Base-by-base conservation (phyloP, 2,329 filamentous ascomycete genomes). In the Alternaria arborescens region DNA sequence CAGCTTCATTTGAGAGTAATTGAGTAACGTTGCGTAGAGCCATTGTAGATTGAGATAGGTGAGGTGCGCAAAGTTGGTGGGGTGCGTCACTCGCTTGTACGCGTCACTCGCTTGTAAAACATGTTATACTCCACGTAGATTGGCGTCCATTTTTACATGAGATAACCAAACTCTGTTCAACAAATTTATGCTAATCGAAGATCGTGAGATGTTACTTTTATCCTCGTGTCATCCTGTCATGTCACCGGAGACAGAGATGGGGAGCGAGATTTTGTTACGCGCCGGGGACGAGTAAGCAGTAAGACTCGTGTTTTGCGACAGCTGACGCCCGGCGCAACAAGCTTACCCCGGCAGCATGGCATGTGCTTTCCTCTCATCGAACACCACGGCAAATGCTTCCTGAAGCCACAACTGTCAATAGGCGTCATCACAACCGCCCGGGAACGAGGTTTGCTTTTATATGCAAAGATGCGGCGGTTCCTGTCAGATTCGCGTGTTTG, bases 291-390 rank as follows among this genome's bases (percentile, higher is more conserved):
- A 24, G 11, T 50, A 34, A 24, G 46, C 46, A 50, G 46, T 50
- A 12, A 50, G 46, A 50, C 46, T 50, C 14, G 46, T 36, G 46
- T 36, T 50, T 11, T 50, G 46, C 32, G 46, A 50, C 46, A 50
- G 46, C 46, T 50, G 46, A 34, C 46, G 30, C 30, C 46, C 30
- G 18, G 34, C 18, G 18, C 46, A 12, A 36, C 32, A 48, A 24
- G 46, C 30, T 34, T 48, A 32, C 30, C 18, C 44, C 20, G n/a
- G 34, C 30, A 38, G 34, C 46, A 36, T 26, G 20, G 5, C 32
- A 7, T 7, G 36, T 26, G 20, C 46, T 5, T 50, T 20, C n/a
- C 10, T 50, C 14, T 36, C 46, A 26, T 20, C n/a, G 6, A 38
- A 50, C 20, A 38, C 22, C 20, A 38, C 14, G n/a, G 20, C 18